Evolutionary conservation across 208 protist species (phyloP), one percentile per base, ranked within the genome.

Genomic region (Porcisia deanei): DNA sequence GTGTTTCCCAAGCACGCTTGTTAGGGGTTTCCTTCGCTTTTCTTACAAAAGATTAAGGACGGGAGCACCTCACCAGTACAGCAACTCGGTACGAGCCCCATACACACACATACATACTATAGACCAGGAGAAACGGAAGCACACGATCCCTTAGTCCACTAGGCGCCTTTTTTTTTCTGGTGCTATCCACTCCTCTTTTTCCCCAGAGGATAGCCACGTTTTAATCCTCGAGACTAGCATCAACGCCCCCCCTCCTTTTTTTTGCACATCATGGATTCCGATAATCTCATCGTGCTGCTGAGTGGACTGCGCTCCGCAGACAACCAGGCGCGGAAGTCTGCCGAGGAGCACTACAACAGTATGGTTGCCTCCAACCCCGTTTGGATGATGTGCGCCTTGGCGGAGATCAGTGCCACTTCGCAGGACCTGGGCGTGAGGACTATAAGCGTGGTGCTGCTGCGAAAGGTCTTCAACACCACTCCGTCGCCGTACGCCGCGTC

Each of bases 281-380:
- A 55, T 39, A 82, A 90, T 47, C 73, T 96, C 77, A 53, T 78
- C 22, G 55, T 79, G 30, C 77, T 96, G 30, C 73, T 96, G 22
- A 71, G 59, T 49, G 79, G 76, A 3, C 73, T 95, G 70, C 83
- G 84, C 52, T 92, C 87, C 18, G 30, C 84, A 7, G 85, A 97
- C 67, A 97, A 97, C 73, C 76, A 80, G 52, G 58, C 75, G 52
- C 93, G 93, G 71, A 92, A 91, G 70, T 77, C 83, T 9, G 91
- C 91, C 6, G 93, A 97, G 77, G 88, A 87, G 30, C 73, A 89
- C 74, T 97, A 95, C 78, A 86, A 91, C 18, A 49, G 22, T n/a
- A 30, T 92, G 58, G 37, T 86, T 43, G 74, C 73, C 22, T 53
- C 73, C 30, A 85, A 92, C 52, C 82, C 85, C 30, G 81, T 71